Evolutionary conservation across 2,329 filamentous ascomycete genomes (phyloP), one percentile per base, ranked within the genome.

Genomic region (Cladosporium velox): DNA sequence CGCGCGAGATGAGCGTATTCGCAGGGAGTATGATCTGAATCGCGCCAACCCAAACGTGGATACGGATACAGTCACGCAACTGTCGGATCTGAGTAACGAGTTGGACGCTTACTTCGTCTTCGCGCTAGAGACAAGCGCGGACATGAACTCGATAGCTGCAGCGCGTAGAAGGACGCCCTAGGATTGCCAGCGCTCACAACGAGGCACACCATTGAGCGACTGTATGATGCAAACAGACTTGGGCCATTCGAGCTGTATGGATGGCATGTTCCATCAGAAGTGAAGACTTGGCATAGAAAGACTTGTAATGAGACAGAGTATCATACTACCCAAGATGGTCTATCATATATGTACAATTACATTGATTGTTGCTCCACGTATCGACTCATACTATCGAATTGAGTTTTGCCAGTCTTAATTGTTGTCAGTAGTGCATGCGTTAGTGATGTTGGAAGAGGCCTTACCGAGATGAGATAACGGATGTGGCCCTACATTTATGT

Each of bases 321-420:
- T 34, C 18, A 32, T 30, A 55, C 18, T 3, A 21, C 10, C 6
- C 15, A 54, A 32, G 5, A 18, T 10, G 4, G 24, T 32, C 24
- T 1, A 32, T 21, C 28, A 15, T 34, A 58, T 10, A 58, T 38
- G n/a, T 41, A 24, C 18, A 41, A 24, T 69, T 65, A 70, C 21
- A 67, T 67, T 28, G 69, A 70, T 64, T 74, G 72, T 67, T 77
- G 77, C 59, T 78, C 76, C 21, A 81, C 72, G 67, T 79, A 78
- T 67, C 78, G 70, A 59, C 78, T 80, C 80, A 85, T 83, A 15
- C 77, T 76, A 68, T 84, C 82, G 41, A 84, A 80, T 68, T 85
- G 80, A 14, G 82, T 83, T 73, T 82, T 84, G 15, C 82, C 82
- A 21, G 77, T 80, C 77, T 81, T 44, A n/a, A n/a, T 57, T 24